Percentiles rank a stretch among this genome's conserved stretches.
phyloP scores from a whole-genome alignment of 2,329 filamentous ascomycete species.

The Cladosporium halotolerans region DNA sequence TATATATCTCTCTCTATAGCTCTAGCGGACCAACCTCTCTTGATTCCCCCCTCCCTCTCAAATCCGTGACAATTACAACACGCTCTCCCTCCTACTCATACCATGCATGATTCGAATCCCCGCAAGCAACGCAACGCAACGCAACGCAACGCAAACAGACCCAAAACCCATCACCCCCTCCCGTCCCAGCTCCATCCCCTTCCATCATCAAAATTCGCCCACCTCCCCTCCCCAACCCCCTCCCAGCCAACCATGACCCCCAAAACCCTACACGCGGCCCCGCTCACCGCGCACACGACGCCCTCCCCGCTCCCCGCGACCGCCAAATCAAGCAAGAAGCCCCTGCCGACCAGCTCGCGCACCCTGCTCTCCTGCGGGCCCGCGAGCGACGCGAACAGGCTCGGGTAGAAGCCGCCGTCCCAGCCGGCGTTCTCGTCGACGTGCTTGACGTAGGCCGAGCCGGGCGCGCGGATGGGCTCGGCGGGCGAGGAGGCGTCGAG shows the following conservation, averaged over 20 bases:
- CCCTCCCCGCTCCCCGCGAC: conserved; percentile 64
- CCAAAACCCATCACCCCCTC: conserved; percentile 10
- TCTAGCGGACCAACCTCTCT: too few species aligned
- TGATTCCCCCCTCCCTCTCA: too few species aligned
- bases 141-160: too few species aligned
- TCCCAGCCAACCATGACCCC: conserved; percentile 88
- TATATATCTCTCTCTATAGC: too few species aligned
- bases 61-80: too few species aligned
- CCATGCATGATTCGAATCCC: too few species aligned
- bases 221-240: conserved; percentile 52
- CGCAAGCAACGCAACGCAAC: too few species aligned
- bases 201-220: conserved; percentile 74
- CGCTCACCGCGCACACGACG: conserved; percentile 70
- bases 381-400: conserved; percentile 76
- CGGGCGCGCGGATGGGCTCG: conserved; percentile 32
- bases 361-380: conserved; percentile 53
- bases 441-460: conserved; percentile 55
- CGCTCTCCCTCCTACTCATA: too few species aligned
- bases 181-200: conserved; percentile 32
- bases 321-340: conserved; percentile 74
- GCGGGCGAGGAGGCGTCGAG: conserved; percentile 34
- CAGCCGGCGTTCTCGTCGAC: conserved; percentile 73
- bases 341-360: conserved; percentile 68
- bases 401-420: conserved; percentile 80
- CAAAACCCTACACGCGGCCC: conserved; percentile 60